Evolutionary conservation across 2,329 filamentous ascomycete species (phyloP), one percentile per base, ranked within the genome.

Genomic region (Penicillium sclerotigenum): DNA sequence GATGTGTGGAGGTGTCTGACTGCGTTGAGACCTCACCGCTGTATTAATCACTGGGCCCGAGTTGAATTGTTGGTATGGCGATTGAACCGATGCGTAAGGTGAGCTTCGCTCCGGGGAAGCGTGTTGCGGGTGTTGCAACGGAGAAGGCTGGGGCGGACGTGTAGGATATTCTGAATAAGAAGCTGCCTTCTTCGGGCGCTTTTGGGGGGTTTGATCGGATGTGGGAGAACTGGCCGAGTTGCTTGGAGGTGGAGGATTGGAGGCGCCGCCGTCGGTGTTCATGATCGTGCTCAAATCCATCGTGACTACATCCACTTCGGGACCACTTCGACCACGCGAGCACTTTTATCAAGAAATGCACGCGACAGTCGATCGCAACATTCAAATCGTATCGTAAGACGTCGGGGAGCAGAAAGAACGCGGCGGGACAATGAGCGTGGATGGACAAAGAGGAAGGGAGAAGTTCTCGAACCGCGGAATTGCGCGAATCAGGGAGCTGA

Each of bases 211-310:
- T 72, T 71, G 34, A 66, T 65, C 24, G 59, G 59, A 55, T 24
- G 52, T 40, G 47, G 53, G 53, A 11, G 66, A 64, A 43, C 64
- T 66, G n/a, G 72, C 66, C 24, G 62, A 61, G 64, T 66, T 68
- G 57, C 62, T 66, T 45, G 70, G 61, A 40, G 69, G 62, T 55
- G 63, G 64, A 55, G 63, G 60, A 55, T 67, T 69, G 54, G 72
- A 62, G 52, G 67, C 67, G 59, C 66, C 68, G 47, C 67, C 68
- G 64, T 77, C 75, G 61, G 52, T 76, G 67, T 81, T 81, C 73
- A 81, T 79, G 65, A 81, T 81, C 53, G 77, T 79, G 68, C 78
- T 76, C 68, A 81, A 74, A 71, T 81, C 79, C 79, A 81, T 81
- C 66, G 68, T 60, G 70, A 67, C 59, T 47, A 59, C 57, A 55